These are phyloP conservation scores for Candida pseudoviswanathii DNA, from an alignment of 1,139 yeast species.

Conservation along the genomic window DNA sequence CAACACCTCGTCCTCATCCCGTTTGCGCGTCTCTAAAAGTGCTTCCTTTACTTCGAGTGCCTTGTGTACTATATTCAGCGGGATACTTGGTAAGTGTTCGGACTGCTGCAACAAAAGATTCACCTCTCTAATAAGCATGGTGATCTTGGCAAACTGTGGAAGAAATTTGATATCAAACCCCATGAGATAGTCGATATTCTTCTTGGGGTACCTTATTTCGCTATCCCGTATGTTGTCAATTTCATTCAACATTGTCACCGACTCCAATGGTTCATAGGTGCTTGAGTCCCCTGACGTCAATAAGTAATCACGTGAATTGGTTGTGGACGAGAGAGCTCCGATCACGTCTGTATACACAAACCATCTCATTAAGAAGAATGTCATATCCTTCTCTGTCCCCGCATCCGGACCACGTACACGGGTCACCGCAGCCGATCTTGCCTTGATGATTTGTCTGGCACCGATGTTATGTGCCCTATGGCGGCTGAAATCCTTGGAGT, in stretches of 20 bases:
- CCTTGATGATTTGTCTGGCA: conserved; percentile 65
- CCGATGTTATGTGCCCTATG: conserved; percentile 73
- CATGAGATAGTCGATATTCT: conserved; percentile 56
- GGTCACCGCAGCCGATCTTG: conserved; percentile 31
- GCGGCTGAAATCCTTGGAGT: conserved; percentile 47
- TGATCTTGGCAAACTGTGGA: conserved; percentile 50
- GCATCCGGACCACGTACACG: conserved; percentile 12
- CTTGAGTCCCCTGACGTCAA: conserved; percentile 14
- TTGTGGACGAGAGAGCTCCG: conserved; percentile 55
- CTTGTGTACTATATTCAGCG: conserved; percentile 38
- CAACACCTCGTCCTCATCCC: conserved; percentile 37
- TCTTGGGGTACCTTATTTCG: conserved; percentile 27
- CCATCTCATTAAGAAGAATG: conserved; percentile 69
- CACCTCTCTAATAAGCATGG: conserved; percentile 43
- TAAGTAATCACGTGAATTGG: conserved; percentile 30
- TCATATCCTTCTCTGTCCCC: conserved; percentile 42
- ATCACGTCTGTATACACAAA: conserved; percentile 71
- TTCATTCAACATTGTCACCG: conserved; percentile 18
- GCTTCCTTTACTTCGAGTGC: conserved; percentile 51
- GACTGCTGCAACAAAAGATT: conserved; percentile 25
- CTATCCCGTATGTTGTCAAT: conserved; percentile 10
- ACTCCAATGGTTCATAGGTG: conserved; percentile 21
- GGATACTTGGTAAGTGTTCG: conserved; percentile 19
- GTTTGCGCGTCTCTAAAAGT: conserved; percentile 32
- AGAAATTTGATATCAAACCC: conserved; percentile 61